phyloP scores from a whole-genome alignment of 345 rosid species.

The Bruguiera parviflora region DNA sequence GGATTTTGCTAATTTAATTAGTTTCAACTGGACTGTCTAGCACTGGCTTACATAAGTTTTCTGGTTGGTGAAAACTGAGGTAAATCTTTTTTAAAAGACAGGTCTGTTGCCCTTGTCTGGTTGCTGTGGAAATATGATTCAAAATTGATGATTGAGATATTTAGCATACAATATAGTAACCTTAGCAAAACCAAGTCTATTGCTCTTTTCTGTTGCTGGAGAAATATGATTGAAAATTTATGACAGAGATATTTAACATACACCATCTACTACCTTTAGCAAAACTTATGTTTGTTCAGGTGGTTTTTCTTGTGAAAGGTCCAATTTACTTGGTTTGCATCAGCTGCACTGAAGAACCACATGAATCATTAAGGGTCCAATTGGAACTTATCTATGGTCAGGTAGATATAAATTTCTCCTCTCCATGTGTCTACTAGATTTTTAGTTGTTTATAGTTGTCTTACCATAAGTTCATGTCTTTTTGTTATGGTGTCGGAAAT shows the following conservation, averaged over 20 bases:
- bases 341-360: constrained; percentile 93
- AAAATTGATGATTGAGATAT: constrained; percentile 2
- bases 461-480: background rate
- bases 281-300: constrained; percentile 41
- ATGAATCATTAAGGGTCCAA: constrained; percentile 77
- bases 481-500: constrained; percentile 22
- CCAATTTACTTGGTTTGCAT: constrained; percentile 96
- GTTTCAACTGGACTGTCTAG: background rate
- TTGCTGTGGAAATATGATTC: constrained; percentile 1
- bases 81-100: background rate
- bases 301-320: constrained; percentile 94
- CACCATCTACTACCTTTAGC: background rate
- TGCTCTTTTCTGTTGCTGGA: constrained; percentile 8
- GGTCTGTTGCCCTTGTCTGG: constrained; percentile 3
- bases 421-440: background rate
- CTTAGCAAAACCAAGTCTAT: background rate
- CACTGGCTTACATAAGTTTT: background rate
- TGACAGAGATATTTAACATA: background rate
- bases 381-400: constrained; percentile 95
- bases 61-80: background rate
- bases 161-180: background rate
- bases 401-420: constrained; percentile 40
- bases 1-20: background rate
- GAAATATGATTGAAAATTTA: background rate
- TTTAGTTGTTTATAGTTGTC: background rate